A percentile compares a stretch with the other conserved stretches of the same genome.
phyloP scores from a whole-genome alignment of 768 basidiomycete genomes.

The Calocera cornea region DNA sequence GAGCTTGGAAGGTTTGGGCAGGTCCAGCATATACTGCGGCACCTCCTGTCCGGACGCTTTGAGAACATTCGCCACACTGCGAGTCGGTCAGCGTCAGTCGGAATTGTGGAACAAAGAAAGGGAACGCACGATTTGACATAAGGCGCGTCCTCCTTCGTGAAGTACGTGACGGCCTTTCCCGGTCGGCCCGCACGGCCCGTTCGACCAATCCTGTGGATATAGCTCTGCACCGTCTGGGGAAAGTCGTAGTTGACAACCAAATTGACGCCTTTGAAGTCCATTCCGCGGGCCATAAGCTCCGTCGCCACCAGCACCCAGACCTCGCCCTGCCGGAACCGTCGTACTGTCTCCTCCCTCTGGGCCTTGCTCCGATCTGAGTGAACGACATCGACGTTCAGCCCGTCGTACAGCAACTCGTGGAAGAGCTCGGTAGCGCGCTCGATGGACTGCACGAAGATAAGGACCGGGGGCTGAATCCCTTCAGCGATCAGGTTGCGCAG shows the following conservation, averaged over 20 bases:
- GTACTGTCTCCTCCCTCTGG: slow-evolving; percentile 74
- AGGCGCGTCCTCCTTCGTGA: slow-evolving; percentile 84
- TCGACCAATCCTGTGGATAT: slow-evolving; percentile 91
- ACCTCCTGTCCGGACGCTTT: slow-evolving; percentile 81
- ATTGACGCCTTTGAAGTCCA: slow-evolving; percentile 90
- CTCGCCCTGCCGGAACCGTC: slow-evolving; percentile 73
- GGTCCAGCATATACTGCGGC: slow-evolving; percentile 87
- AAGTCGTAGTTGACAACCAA: slow-evolving; percentile 98
- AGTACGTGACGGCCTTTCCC: slow-evolving; percentile 90
- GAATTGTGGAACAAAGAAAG: background rate
- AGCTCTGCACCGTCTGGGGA: slow-evolving; percentile 88
- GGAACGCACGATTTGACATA: slow-evolving; percentile 72
- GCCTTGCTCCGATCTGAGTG: slow-evolving; percentile 83
- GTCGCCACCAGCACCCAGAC: slow-evolving; percentile 95
- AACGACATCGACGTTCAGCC: slow-evolving; percentile 72
- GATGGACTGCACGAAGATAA: slow-evolving; percentile 87
- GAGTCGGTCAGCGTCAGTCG: slow-evolving; percentile 6
- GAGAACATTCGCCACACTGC: slow-evolving; percentile 89
- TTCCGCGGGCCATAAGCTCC: slow-evolving; percentile 94
- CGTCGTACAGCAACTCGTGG: slow-evolving; percentile 69
- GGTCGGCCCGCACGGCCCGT: slow-evolving; percentile 88
- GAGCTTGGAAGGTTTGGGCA: slow-evolving; percentile 87
- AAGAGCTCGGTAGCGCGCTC: slow-evolving; percentile 37
- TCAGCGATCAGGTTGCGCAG: slow-evolving; percentile 65
- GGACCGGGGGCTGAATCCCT: slow-evolving; percentile 51